These are phyloP conservation scores for Santalum album DNA, from an alignment of 164 flowering plant genomes.

Conservation along the genomic window DNA sequence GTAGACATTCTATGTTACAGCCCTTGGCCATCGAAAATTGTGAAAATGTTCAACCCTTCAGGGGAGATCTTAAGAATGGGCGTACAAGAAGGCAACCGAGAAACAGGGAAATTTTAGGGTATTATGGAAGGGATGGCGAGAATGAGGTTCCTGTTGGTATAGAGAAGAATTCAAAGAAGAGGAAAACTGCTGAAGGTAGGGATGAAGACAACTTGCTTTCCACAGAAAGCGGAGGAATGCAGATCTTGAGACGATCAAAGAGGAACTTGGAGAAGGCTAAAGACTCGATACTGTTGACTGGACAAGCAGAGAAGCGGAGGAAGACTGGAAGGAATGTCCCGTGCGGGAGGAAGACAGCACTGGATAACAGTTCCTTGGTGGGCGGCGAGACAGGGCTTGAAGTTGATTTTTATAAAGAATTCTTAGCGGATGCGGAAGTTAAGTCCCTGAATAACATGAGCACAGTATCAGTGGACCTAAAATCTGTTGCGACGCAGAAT, in stretches of 20 bases:
- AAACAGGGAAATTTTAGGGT: slow-evolving; percentile 3
- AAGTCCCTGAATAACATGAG: too few species aligned
- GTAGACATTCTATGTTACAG: slow-evolving; percentile 9
- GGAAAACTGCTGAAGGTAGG: background rate
- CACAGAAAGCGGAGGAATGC: background rate
- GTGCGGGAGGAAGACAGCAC: too few species aligned
- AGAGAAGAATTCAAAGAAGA: slow-evolving; percentile 6
- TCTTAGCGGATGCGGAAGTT: too few species aligned
- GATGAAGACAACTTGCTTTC: background rate
- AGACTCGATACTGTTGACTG: background rate
- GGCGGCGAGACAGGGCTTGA: too few species aligned
- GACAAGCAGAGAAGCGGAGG: too few species aligned
- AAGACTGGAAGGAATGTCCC: too few species aligned
- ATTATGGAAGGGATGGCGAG: background rate
- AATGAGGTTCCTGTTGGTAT: background rate
- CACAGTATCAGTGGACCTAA: too few species aligned
- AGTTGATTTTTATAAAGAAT: too few species aligned
- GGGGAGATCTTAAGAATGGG: background rate
- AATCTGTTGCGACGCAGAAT: too few species aligned
- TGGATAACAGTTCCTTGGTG: too few species aligned
- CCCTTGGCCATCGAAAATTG: background rate
- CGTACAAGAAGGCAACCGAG: slow-evolving; percentile 2
- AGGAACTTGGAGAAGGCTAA: slow-evolving; percentile 2
- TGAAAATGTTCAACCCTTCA: background rate
- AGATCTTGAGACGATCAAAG: background rate